Conservation (phyloP, 2,329 filamentous ascomycete species). For the Cadophora malorum region DNA sequence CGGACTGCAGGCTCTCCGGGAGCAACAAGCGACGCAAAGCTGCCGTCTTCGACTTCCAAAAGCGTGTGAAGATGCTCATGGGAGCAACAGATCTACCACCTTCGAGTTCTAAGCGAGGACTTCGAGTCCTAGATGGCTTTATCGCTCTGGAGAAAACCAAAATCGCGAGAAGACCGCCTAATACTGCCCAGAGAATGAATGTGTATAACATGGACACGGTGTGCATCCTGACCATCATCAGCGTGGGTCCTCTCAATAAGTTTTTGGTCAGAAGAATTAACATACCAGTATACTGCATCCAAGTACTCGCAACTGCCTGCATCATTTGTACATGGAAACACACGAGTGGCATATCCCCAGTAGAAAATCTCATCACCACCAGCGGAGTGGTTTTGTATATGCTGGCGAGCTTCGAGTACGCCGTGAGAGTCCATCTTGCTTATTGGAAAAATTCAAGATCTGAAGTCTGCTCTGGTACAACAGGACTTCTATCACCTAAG, state of each 20-base stretch:
- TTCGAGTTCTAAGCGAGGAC: conserved; percentile 1
- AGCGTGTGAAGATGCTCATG: not conserved
- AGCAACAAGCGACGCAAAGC: conserved; percentile 56
- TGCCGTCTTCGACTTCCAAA: conserved; percentile 14
- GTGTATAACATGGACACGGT: conserved; percentile 61
- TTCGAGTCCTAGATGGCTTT: conserved; percentile 23
- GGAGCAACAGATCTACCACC: conserved; percentile 31
- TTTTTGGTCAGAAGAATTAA: not conserved
- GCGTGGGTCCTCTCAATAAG: not conserved
- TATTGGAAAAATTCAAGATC: not conserved
- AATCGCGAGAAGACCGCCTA: conserved; percentile 54
- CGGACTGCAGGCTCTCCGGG: conserved; percentile 59
- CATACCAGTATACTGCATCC: conserved; percentile 56
- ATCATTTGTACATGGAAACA: conserved; percentile 63
- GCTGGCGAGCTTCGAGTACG: conserved; percentile 11
- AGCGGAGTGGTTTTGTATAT: conserved; percentile 14
- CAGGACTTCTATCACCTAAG: not conserved
- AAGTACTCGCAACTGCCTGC: conserved; percentile 63
- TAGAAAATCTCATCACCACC: conserved; percentile 12
- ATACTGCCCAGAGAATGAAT: conserved; percentile 62
- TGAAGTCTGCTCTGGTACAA: not conserved
- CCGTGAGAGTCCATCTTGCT: conserved; percentile 1
- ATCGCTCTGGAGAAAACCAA: conserved; percentile 48
- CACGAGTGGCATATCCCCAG: conserved; percentile 62
- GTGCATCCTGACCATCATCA: conserved; percentile 47